A percentile compares a stretch with the other conserved stretches of the same genome.
Evolutionary conservation across 192 early-diverging fungal species (phyloP).

Genomic region (Coemansia sp.): DNA sequence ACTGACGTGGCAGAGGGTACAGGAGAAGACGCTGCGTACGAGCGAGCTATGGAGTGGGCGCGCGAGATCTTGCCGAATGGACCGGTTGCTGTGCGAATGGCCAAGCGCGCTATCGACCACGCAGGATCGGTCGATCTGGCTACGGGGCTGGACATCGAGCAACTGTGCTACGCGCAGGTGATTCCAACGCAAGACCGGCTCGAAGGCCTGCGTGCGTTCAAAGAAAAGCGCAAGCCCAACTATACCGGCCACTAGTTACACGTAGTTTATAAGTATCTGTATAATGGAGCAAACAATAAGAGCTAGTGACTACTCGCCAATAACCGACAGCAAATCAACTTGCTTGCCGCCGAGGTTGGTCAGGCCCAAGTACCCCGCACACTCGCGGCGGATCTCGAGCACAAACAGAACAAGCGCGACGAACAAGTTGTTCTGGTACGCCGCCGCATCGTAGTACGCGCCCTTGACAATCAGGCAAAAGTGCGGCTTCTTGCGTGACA

Average conservation of each 20-base stretch:
- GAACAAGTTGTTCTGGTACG: constrained; percentile 52
- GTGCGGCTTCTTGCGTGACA: constrained; percentile 52
- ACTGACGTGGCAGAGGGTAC: constrained; percentile 59
- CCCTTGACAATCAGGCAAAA: constrained; percentile 59
- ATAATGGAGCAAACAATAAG: constrained; percentile 9
- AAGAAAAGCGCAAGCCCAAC: constrained; percentile 78
- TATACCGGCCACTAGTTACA: constrained; percentile 62
- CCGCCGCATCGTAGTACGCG: constrained; percentile 57
- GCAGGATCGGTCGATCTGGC: constrained; percentile 78
- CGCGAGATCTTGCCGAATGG: constrained; percentile 75
- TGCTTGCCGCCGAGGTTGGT: constrained; percentile 56
- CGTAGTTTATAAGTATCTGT: not conserved
- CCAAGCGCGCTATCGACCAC: constrained; percentile 85
- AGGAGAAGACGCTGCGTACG: constrained; percentile 24
- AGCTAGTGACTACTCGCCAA: constrained; percentile 23
- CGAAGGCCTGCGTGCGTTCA: constrained; percentile 78
- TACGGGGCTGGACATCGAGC: constrained; percentile 86
- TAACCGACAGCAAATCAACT: constrained; percentile 56
- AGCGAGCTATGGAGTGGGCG: constrained; percentile 78
- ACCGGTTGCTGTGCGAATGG: constrained; percentile 86
- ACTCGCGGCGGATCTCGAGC: constrained; percentile 57
- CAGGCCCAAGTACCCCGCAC: constrained; percentile 59
- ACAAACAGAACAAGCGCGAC: constrained; percentile 56
- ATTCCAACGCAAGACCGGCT: constrained; percentile 92
- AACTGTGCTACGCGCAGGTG: constrained; percentile 91